These are phyloP conservation scores for Capsella rubella DNA, from an alignment of 441 rosid genomes.

Conservation along the genomic window DNA sequence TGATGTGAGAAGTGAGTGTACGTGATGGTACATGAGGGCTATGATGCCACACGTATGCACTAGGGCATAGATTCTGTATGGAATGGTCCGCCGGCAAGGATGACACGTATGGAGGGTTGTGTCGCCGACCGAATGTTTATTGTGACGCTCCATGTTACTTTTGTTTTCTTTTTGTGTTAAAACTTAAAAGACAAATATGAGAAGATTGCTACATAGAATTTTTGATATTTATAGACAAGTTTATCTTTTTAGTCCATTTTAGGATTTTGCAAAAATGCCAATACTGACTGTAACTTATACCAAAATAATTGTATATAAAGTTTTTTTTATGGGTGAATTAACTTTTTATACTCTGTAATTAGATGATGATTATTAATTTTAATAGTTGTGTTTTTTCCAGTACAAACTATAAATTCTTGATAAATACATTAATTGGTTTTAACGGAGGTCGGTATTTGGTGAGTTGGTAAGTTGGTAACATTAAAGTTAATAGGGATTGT, in stretches of 20 bases:
- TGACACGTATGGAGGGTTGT: conserved; percentile 52
- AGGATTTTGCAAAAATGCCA: too few relatives aligned
- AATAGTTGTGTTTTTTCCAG: neutral
- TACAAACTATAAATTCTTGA: neutral
- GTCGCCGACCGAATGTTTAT: conserved; percentile 24
- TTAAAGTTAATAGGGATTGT: too few relatives aligned
- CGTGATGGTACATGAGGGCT: conserved; percentile 58
- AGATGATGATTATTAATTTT: neutral
- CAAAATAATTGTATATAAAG: neutral
- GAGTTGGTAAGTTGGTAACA: too few relatives aligned
- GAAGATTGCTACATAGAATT: neutral
- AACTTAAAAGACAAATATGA: conserved; percentile 18
- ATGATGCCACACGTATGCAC: conserved; percentile 56
- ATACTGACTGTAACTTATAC: neutral
- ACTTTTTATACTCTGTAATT: too few relatives aligned
- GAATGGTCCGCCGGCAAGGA: conserved; percentile 48
- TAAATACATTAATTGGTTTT: too few relatives aligned
- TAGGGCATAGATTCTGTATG: conserved; percentile 55
- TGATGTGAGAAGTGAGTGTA: conserved; percentile 46
- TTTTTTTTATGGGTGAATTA: too few relatives aligned
- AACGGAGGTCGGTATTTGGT: too few relatives aligned
- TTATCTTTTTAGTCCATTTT: too few relatives aligned
- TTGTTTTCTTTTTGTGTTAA: neutral
- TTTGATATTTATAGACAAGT: neutral
- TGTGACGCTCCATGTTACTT: conserved; percentile 1